Conservation (phyloP, 2,329 filamentous ascomycete genomes). For the Cordyceps javanica region DNA sequence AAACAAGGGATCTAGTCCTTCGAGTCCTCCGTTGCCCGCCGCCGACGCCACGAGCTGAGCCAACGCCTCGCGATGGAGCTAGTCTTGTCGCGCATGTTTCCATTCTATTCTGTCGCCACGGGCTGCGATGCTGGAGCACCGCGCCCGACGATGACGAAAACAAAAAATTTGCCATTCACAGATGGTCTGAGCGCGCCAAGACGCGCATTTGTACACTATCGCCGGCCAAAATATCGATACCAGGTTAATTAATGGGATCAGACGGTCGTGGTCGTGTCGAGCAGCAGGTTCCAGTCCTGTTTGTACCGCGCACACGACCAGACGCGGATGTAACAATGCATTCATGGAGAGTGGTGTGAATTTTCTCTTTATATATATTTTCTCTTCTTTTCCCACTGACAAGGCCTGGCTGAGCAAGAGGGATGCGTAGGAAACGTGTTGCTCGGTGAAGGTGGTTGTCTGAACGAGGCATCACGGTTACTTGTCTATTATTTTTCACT, state of each 20-base stretch:
- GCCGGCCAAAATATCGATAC: conserved; percentile 3
- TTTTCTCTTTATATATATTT: conserved; percentile 5
- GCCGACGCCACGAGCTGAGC: conserved; percentile 28
- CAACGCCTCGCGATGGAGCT: conserved; percentile 6
- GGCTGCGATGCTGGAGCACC: conserved; percentile 7
- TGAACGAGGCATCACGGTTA: background rate
- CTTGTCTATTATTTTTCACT: background rate
- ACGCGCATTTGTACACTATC: conserved; percentile 11
- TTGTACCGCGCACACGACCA: background rate
- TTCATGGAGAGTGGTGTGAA: background rate
- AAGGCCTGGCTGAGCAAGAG: background rate
- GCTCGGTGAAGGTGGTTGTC: background rate
- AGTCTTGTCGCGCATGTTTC: conserved; percentile 5
- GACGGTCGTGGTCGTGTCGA: background rate
- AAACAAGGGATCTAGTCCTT: conserved; percentile 36
- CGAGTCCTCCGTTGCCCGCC: conserved; percentile 23
- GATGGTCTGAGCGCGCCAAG: background rate
- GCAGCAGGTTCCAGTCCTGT: conserved; percentile 11
- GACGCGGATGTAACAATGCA: background rate
- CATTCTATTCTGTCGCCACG: background rate
- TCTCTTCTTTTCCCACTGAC: no score
- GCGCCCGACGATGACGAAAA: background rate
- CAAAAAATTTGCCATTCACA: background rate
- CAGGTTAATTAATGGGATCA: background rate
- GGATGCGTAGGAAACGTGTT: background rate